Evolutionary conservation across 805 yeast genomes (phyloP).

Genomic region (Saturnispora diversa): DNA sequence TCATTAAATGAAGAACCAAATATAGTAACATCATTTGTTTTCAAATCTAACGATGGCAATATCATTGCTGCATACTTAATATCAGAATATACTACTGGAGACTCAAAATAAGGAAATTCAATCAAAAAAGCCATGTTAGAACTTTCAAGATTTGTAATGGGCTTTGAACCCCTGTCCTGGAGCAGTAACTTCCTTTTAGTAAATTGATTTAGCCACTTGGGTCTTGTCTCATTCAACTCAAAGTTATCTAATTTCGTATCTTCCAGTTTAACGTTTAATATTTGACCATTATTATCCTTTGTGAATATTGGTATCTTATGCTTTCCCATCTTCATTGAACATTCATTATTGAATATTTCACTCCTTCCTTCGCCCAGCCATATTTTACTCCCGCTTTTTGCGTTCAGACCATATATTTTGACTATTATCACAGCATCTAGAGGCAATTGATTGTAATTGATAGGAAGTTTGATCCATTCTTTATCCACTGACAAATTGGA

Average conservation of each 20-base stretch:
- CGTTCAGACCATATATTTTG: conserved; percentile 57
- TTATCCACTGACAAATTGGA: too few relatives aligned
- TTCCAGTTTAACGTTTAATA: neutral
- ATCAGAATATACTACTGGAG: conserved; percentile 66
- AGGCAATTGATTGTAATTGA: conserved; percentile 64
- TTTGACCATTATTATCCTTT: neutral
- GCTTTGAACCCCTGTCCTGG: conserved; percentile 21
- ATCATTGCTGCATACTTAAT: conserved; percentile 33
- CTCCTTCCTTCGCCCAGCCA: conserved; percentile 57
- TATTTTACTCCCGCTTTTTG: conserved; percentile 37
- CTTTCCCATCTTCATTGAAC: conserved; percentile 36
- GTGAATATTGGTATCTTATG: conserved; percentile 50
- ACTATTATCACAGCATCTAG: conserved; percentile 52
- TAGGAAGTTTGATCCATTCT: conserved; percentile 65
- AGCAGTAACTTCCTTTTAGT: conserved; percentile 28
- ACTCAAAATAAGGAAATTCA: conserved; percentile 58
- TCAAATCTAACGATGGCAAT: conserved; percentile 24
- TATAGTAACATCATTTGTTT: conserved; percentile 14
- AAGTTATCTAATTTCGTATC: conserved; percentile 2
- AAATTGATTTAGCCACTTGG: conserved; percentile 68
- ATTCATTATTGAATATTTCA: conserved; percentile 41
- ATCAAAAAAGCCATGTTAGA: conserved; percentile 24
- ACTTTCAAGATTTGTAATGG: conserved; percentile 4
- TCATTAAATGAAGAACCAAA: conserved; percentile 22
- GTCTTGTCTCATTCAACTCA: conserved; percentile 22